Evolutionary conservation across 345 rosid species (phyloP).

Genomic region (Camelina laxa): DNA sequence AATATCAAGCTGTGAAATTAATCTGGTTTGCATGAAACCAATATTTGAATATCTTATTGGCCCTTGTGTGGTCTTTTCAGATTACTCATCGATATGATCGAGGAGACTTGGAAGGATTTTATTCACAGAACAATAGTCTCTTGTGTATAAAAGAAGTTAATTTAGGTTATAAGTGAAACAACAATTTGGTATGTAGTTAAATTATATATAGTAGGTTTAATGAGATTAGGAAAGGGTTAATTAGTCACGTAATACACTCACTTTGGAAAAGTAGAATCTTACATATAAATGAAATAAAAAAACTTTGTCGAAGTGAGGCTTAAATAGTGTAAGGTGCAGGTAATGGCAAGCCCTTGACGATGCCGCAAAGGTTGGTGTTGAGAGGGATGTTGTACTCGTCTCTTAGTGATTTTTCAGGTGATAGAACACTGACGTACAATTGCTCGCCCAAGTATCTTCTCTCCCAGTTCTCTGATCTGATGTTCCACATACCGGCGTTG

Average conservation of each 20-base stretch:
- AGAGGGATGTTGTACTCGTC: constrained; percentile 88
- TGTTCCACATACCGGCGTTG: constrained; percentile 96
- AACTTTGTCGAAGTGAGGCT: constrained; percentile 44
- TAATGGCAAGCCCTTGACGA: constrained; percentile 58
- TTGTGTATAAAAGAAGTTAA: neutral
- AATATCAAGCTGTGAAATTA: constrained; percentile 11
- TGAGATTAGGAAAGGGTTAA: constrained; percentile 46
- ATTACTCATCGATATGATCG: constrained; percentile 21
- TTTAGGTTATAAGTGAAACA: neutral
- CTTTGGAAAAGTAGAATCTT: constrained; percentile 35
- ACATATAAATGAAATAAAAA: constrained; percentile 33
- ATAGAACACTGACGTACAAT: constrained; percentile 63
- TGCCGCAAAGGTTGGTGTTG: constrained; percentile 61
- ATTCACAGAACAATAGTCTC: neutral
- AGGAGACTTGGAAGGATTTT: constrained; percentile 4
- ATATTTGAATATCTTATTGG: neutral
- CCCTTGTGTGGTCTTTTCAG: neutral
- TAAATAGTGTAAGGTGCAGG: constrained; percentile 66
- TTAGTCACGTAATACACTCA: constrained; percentile 37
- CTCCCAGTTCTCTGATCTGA: constrained; percentile 75
- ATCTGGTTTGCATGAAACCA: neutral
- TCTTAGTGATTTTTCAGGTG: constrained; percentile 72
- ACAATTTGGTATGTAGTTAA: neutral
- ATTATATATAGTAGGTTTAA: constrained; percentile 26
- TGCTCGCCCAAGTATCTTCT: constrained; percentile 78